These are phyloP conservation scores for Dryas alaskensis DNA, from an alignment of 306 rosid genomes.

Conservation along the genomic window DNA sequence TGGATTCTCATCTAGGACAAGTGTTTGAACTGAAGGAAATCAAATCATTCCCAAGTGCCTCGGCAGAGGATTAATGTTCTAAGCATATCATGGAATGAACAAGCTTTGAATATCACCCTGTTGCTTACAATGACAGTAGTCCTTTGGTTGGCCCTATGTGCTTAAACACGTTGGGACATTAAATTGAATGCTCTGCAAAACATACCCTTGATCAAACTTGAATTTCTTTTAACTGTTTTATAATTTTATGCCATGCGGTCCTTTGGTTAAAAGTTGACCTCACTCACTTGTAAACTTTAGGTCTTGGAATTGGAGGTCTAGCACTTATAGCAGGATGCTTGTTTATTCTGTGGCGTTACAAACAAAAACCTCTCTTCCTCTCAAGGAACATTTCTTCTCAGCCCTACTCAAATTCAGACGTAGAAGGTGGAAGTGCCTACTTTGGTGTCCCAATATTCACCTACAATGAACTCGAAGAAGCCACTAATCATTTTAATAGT, in stretches of 20 bases:
- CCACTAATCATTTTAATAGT: constrained; percentile 50
- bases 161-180: neutral
- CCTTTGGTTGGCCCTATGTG: too few relatives aligned
- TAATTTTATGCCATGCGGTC: too few relatives aligned
- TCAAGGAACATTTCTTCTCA: constrained; percentile 21
- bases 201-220: neutral
- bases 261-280: neutral
- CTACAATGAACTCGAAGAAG: constrained; percentile 53
- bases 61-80: neutral
- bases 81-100: neutral
- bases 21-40: neutral
- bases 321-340: neutral
- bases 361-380: constrained; percentile 15
- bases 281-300: constrained; percentile 6
- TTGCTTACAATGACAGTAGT: neutral
- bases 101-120: neutral
- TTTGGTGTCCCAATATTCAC: constrained; percentile 48
- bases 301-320: constrained; percentile 13
- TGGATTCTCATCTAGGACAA: neutral
- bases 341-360: constrained; percentile 8
- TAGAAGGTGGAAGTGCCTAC: constrained; percentile 32
- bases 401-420: constrained; percentile 26
- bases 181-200: neutral
- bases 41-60: neutral
- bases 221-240: too few relatives aligned